phyloP scores from a whole-genome alignment of 2,329 filamentous ascomycete species.

The Fusarium pseudonygamai region DNA sequence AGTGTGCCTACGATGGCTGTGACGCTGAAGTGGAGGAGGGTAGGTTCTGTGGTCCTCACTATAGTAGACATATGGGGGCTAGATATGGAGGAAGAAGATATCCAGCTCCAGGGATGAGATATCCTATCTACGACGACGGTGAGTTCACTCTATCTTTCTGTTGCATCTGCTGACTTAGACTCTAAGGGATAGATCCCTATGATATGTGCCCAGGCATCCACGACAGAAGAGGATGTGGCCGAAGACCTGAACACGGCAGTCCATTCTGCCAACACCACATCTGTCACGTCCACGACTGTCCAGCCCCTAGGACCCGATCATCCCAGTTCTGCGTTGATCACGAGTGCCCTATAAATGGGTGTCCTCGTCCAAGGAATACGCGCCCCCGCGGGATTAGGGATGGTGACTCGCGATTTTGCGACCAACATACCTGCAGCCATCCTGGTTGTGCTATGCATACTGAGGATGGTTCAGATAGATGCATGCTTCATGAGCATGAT shows the following conservation, averaged over 20 bases:
- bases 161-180: background rate
- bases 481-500: slow-evolving; percentile 22
- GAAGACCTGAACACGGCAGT: slow-evolving; percentile 7
- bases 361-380: slow-evolving; percentile 16
- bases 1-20: slow-evolving; percentile 43
- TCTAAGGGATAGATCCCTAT: slow-evolving; percentile 17
- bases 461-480: slow-evolving; percentile 20
- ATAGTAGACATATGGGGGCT: slow-evolving; percentile 10
- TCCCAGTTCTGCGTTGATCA: slow-evolving; percentile 35
- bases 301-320: slow-evolving; percentile 7
- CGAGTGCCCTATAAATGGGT: slow-evolving; percentile 27
- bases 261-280: slow-evolving; percentile 35
- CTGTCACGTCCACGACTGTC: slow-evolving; percentile 39
- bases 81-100: slow-evolving; percentile 14
- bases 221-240: slow-evolving; percentile 18
- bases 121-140: slow-evolving; percentile 38
- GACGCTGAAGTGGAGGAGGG: slow-evolving; percentile 29
- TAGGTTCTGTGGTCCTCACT: slow-evolving; percentile 39
- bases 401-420: slow-evolving; percentile 26
- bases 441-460: slow-evolving; percentile 29
- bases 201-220: slow-evolving; percentile 11
- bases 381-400: background rate
- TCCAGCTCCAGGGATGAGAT: slow-evolving; percentile 20
- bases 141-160: slow-evolving; percentile 8
- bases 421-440: slow-evolving; percentile 32